Percentiles rank a stretch among this genome's conserved stretches.
Evolutionary conservation across 257 asterid genomes (phyloP).

Genomic region (Catharanthus roseus): DNA sequence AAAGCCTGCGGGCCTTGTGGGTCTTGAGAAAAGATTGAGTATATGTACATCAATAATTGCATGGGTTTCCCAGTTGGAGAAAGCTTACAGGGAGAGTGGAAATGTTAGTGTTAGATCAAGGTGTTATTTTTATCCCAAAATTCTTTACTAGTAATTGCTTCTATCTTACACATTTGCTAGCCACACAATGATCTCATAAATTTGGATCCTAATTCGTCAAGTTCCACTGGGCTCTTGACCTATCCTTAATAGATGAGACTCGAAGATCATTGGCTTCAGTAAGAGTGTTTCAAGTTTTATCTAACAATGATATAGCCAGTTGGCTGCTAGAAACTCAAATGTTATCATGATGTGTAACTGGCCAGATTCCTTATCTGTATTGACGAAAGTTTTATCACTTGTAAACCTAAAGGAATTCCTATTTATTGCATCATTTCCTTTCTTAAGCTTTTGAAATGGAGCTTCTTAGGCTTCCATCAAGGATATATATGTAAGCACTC

Average conservation of each 20-base stretch:
- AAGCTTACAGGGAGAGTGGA: background rate
- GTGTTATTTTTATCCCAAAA: background rate
- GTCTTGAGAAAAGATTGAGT: background rate
- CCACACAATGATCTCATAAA: background rate
- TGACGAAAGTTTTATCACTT: background rate
- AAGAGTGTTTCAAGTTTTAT: background rate
- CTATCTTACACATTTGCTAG: background rate
- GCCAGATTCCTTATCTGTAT: background rate
- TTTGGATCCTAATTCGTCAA: background rate
- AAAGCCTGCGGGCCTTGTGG: background rate
- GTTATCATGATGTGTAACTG: background rate
- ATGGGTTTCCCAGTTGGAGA: background rate
- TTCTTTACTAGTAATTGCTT: background rate
- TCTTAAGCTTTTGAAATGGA: background rate
- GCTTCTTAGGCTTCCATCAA: background rate
- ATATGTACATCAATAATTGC: too few relatives aligned
- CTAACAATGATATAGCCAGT: background rate
- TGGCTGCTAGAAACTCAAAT: background rate
- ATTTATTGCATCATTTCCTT: background rate
- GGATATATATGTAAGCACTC: background rate
- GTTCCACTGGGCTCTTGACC: background rate
- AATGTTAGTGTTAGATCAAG: background rate
- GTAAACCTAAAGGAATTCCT: background rate
- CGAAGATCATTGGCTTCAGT: background rate
- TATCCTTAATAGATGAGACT: background rate